phyloP scores from a whole-genome alignment of 495 filamentous ascomycete species.

The Gamarada debralockiae region DNA sequence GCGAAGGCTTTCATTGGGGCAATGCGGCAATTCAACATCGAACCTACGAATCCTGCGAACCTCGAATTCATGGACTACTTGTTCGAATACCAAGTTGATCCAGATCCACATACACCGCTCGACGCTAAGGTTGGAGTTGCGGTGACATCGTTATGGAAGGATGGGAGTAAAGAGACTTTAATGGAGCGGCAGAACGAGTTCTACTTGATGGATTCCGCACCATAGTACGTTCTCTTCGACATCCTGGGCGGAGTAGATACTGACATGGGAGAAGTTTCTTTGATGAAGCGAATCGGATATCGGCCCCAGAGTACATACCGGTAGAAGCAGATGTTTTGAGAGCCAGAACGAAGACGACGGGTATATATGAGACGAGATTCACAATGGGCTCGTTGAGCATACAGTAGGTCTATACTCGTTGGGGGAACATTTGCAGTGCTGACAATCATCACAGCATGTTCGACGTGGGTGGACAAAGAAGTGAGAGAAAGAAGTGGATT shows the following conservation, averaged over 20 bases:
- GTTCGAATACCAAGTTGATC: conserved; percentile 81
- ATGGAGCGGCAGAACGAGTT: conserved; percentile 97
- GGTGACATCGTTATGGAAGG: conserved; percentile 83
- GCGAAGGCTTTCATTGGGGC: conserved; percentile 86
- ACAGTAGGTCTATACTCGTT: conserved; percentile 63
- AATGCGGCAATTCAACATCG: conserved; percentile 82
- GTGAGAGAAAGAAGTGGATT: conserved; percentile 99
- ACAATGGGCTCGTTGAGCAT: conserved; percentile 98
- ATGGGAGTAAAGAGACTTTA: conserved; percentile 75
- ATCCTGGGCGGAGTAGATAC: not conserved
- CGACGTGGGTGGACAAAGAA: conserved; percentile 94
- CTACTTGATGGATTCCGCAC: conserved; percentile 98
- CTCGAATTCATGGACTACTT: conserved; percentile 73
- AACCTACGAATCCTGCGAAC: conserved; percentile 66
- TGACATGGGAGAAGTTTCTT: conserved; percentile 67
- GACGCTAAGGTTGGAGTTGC: conserved; percentile 77
- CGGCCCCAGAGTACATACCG: conserved; percentile 80
- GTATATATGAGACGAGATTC: conserved; percentile 98
- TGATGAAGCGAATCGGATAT: conserved; percentile 84
- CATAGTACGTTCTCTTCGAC: conserved; percentile 68
- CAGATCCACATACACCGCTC: conserved; percentile 78
- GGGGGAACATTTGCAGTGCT: not conserved
- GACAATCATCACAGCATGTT: conserved; percentile 63
- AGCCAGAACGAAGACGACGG: conserved; percentile 97
- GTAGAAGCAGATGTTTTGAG: conserved; percentile 90